Conservation (phyloP, 2,329 filamentous ascomycete genomes). For the Aspergillus sp. region DNA sequence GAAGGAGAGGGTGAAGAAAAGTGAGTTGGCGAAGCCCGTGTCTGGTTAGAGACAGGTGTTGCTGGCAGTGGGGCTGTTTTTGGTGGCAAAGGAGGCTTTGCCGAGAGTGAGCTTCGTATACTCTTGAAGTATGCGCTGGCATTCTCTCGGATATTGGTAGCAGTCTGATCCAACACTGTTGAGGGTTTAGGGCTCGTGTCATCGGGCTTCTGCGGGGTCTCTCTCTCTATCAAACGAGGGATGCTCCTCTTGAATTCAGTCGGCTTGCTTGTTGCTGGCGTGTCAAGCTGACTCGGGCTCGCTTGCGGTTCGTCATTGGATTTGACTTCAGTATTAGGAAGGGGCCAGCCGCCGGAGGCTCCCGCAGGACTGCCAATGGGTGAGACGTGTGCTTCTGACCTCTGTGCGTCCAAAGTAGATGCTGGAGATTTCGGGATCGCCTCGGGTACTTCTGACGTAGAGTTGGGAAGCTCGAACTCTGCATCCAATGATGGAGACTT, state of each 20-base stretch:
- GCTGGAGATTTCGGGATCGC: background rate
- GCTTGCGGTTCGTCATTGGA: conserved; percentile 8
- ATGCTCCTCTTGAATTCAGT: conserved; percentile 18
- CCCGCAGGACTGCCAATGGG: conserved; percentile 6
- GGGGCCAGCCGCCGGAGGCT: conserved; percentile 22
- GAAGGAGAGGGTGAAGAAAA: conserved; percentile 37
- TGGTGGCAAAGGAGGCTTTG: conserved; percentile 28
- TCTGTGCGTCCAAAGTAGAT: conserved; percentile 13
- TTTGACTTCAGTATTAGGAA: conserved; percentile 18
- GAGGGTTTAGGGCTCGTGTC: conserved; percentile 7
- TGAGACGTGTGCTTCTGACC: background rate
- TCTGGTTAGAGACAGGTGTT: conserved; percentile 51
- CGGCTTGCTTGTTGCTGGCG: conserved; percentile 17
- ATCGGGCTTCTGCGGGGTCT: conserved; percentile 7
- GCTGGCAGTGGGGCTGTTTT: conserved; percentile 25
- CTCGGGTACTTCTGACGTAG: background rate
- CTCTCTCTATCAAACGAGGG: conserved; percentile 15
- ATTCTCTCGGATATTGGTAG: conserved; percentile 15
- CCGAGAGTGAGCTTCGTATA: conserved; percentile 21
- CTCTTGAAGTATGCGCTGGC: conserved; percentile 20
- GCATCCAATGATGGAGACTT: background rate
- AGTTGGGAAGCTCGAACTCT: background rate
- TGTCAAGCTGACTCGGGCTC: conserved; percentile 11
- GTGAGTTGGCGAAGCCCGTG: conserved; percentile 28
- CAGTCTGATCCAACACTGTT: conserved; percentile 7